Evolutionary conservation across 2,329 filamentous ascomycete species (phyloP).

Genomic region (Botrytis aclada): DNA sequence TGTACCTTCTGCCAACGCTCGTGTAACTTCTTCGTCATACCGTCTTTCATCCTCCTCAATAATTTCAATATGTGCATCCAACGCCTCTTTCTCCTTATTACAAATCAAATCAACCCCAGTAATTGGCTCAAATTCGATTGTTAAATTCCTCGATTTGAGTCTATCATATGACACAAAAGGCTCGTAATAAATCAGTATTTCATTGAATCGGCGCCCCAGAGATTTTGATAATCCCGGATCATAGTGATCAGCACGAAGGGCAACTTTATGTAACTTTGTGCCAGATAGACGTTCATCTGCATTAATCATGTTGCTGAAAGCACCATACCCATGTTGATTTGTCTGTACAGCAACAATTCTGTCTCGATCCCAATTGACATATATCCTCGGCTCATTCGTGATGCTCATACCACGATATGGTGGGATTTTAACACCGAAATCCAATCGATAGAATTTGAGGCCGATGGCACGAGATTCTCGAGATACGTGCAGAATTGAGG

Average conservation of each 20-base stretch:
- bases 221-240: neutral
- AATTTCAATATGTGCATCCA: neutral
- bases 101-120: neutral
- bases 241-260: neutral
- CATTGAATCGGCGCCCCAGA: neutral
- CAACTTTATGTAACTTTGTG: neutral
- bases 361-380: neutral
- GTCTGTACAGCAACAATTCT: neutral
- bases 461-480: neutral
- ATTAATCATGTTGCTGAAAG: neutral
- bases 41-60: neutral
- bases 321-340: neutral
- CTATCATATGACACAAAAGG: neutral
- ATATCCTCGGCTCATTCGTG: neutral
- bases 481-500: neutral
- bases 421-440: neutral
- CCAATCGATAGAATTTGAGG: neutral
- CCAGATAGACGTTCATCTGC: neutral
- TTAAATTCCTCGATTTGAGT: neutral
- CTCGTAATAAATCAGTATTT: neutral
- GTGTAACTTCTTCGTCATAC: neutral
- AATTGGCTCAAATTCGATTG: neutral
- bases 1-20: neutral
- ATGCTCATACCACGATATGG: neutral
- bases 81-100: neutral